Percentiles rank a stretch among this genome's conserved stretches.
These are phyloP conservation scores for Penicillium soppii DNA, from an alignment of 495 filamentous ascomycete genomes.

Conservation along the genomic window DNA sequence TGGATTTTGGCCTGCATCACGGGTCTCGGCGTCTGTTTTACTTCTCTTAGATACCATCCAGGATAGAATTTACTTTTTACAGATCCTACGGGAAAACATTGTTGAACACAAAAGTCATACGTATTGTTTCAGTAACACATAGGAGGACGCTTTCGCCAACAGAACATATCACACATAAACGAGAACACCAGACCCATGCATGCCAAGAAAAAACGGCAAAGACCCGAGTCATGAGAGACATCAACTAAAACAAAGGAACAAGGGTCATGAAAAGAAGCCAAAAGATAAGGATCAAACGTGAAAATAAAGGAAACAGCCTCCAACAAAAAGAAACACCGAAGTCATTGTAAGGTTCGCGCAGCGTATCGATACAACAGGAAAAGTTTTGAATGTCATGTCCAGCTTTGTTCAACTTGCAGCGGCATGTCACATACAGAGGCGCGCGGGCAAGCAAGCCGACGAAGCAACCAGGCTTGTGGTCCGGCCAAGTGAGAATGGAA, in stretches of 20 bases:
- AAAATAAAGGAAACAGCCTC: slow-evolving; percentile 23
- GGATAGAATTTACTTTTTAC: neutral
- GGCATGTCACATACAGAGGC: slow-evolving; percentile 25
- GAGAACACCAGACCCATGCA: slow-evolving; percentile 50
- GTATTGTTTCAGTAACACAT: slow-evolving; percentile 33
- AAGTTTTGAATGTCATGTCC: slow-evolving; percentile 25
- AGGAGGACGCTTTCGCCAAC: slow-evolving; percentile 37
- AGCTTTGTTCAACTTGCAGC: slow-evolving; percentile 31
- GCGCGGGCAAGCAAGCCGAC: slow-evolving; percentile 25
- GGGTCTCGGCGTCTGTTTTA: neutral
- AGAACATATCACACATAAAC: slow-evolving; percentile 28
- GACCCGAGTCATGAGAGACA: slow-evolving; percentile 39
- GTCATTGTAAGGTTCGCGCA: slow-evolving; percentile 19
- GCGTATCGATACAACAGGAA: slow-evolving; percentile 22
- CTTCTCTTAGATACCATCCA: slow-evolving; percentile 19
- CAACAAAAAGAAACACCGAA: slow-evolving; percentile 9
- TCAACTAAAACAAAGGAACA: slow-evolving; percentile 24
- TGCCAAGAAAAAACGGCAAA: slow-evolving; percentile 34
- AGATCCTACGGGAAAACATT: neutral
- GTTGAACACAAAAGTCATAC: slow-evolving; percentile 17
- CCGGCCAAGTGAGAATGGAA: slow-evolving; percentile 24
- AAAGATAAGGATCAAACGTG: slow-evolving; percentile 25
- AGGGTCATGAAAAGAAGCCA: slow-evolving; percentile 19
- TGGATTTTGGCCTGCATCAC: slow-evolving; percentile 1
- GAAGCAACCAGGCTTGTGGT: slow-evolving; percentile 46